Evolutionary conservation across 2,329 filamentous ascomycete species (phyloP).

Genomic region (Penicillium sp.): DNA sequence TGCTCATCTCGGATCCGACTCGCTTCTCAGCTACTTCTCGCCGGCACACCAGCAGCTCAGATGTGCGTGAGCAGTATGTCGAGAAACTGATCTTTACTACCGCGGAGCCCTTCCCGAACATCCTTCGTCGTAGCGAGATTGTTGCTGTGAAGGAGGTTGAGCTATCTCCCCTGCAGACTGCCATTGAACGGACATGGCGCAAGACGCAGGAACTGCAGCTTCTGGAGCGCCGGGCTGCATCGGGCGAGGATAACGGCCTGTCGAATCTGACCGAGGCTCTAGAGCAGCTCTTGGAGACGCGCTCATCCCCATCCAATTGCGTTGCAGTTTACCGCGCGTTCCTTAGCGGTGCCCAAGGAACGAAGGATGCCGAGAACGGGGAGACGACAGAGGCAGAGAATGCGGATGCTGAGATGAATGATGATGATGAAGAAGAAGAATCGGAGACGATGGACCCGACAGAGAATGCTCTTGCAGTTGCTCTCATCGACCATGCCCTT

Average conservation of each 20-base stretch:
- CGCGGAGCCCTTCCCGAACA: conserved; percentile 85
- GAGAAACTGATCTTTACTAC: conserved; percentile 86
- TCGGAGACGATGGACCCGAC: conserved; percentile 55
- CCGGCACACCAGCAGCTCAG: conserved; percentile 67
- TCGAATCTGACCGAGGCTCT: conserved; percentile 73
- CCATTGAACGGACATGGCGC: conserved; percentile 82
- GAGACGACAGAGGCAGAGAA: conserved; percentile 34
- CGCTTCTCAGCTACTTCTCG: conserved; percentile 75
- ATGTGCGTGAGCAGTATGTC: conserved; percentile 69
- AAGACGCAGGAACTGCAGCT: conserved; percentile 83
- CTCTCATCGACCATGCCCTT: conserved; percentile 84
- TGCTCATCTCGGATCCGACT: conserved; percentile 75
- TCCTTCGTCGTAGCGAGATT: conserved; percentile 84
- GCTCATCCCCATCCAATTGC: conserved; percentile 71
- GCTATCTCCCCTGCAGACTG: conserved; percentile 79
- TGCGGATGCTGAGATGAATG: conserved; percentile 50
- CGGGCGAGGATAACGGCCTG: conserved; percentile 71
- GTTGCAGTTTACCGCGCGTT: conserved; percentile 76
- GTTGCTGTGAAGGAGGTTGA: conserved; percentile 66
- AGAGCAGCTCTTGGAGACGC: conserved; percentile 74
- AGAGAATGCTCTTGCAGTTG: conserved; percentile 79
- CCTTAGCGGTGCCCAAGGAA: conserved; percentile 55
- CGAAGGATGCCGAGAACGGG: conserved; percentile 40
- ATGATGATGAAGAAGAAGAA: conserved; percentile 53
- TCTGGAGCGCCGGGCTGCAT: conserved; percentile 72